phyloP scores from a whole-genome alignment of 1,284 basidiomycete genomes.

The Nidula niveotomentosa region DNA sequence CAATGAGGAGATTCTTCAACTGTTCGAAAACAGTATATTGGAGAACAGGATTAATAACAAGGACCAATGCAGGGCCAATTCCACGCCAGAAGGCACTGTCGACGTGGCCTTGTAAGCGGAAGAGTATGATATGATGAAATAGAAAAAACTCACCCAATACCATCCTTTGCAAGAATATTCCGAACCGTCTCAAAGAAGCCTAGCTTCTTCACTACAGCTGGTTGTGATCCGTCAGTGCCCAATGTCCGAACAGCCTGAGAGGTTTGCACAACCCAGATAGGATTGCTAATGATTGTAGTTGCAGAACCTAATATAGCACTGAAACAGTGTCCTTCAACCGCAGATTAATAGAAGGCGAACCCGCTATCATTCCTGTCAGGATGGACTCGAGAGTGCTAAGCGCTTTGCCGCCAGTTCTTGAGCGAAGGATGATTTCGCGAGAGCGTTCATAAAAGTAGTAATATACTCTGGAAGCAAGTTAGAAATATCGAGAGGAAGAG shows the following conservation, averaged over 20 bases:
- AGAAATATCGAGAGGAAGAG: conserved; percentile 2
- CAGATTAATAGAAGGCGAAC: conserved; percentile 31
- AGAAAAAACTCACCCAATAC: conserved; percentile 41
- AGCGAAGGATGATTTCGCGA: conserved; percentile 53
- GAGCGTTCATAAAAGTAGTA: conserved; percentile 85
- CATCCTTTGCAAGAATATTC: conserved; percentile 79
- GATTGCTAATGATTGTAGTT: conserved; percentile 91
- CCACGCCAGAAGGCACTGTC: conserved; percentile 87
- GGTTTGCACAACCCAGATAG: conserved; percentile 96
- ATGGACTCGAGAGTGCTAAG: conserved; percentile 89
- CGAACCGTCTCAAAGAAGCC: conserved; percentile 70
- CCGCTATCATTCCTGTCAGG: conserved; percentile 86
- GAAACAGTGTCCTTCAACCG: background rate
- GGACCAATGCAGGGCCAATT: conserved; percentile 90
- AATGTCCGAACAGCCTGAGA: conserved; percentile 79
- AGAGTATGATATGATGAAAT: background rate
- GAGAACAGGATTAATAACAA: conserved; percentile 96
- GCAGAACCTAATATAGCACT: conserved; percentile 64
- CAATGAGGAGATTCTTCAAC: conserved; percentile 77
- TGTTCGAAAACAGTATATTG: conserved; percentile 86
- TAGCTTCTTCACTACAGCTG: conserved; percentile 47
- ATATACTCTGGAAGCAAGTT: conserved; percentile 54
- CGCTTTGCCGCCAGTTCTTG: conserved; percentile 61
- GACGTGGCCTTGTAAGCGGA: too few relatives aligned
- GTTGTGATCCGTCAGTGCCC: conserved; percentile 26